Evolutionary conservation across 352 stramenopile species (phyloP), one percentile per base, ranked within the genome.

Genomic region (Pilasporangium apinafurcum): DNA sequence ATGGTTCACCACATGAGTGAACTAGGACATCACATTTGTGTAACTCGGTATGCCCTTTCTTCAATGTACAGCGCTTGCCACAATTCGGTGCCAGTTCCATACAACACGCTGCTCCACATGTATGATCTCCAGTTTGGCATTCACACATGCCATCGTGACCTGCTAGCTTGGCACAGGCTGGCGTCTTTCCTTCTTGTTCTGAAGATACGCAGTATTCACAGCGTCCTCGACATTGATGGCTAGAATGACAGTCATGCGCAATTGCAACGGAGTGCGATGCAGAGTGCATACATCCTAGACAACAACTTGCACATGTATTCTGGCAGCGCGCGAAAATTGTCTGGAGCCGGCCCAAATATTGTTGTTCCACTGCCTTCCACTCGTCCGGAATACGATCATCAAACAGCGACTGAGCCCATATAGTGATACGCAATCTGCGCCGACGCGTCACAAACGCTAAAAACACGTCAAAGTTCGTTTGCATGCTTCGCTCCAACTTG

Each of bases 61-160:
- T 77, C 36, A 62, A 36, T 4, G 57, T 56, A 45, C 80, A 92
- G 1, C 56, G 32, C 17, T 65, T 56, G 0, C 62, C 69, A 31
- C 77, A 92, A 36, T 84, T 92, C 5, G 48, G 44, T 1, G 80
- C 79, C 7, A 45, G 28, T 0, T 37, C 21, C 47, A 83, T 50
- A 24, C 35, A 60, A 35, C 80, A 92, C 8, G 58, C 46, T 34
- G 41, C 5, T 0, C 63, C 55, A 24, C 80, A 92, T 3, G 80
- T 88, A 52, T 92, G 80, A 44, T 85, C 69, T 13, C 73, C 72
- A 17, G 62, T 36, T 1, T 31, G 38, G 34, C 80, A 89, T 16
- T 89, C 79, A 37, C 80, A 92, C 27, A 51, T 59, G 4, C 77
- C 80, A 43, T 76, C 65, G 35, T 92, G 80, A 1, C 80, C 74